These are phyloP conservation scores for Pleurotus tuoliensis DNA, from an alignment of 768 basidiomycete species.

Conservation along the genomic window DNA sequence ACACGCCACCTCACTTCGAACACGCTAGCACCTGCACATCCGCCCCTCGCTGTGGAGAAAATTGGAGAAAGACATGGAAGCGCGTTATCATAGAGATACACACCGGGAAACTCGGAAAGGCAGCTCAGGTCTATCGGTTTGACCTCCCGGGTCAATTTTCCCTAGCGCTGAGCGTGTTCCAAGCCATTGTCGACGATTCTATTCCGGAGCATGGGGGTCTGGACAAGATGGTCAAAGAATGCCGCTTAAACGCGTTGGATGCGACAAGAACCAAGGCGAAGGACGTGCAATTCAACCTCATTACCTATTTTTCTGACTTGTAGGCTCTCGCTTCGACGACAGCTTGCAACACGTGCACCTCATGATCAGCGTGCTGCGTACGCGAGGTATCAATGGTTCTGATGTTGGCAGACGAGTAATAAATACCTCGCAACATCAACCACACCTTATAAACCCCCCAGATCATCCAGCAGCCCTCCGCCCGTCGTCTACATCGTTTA, in stretches of 20 bases:
- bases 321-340: background rate
- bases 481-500: no score
- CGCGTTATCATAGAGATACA: slow-evolving; percentile 33
- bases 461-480: no score
- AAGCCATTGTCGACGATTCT: slow-evolving; percentile 40
- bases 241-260: slow-evolving; percentile 37
- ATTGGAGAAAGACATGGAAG: slow-evolving; percentile 44
- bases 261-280: slow-evolving; percentile 40
- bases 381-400: no score
- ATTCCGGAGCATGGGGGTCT: slow-evolving; percentile 34
- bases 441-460: no score
- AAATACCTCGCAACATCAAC: no score
- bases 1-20: slow-evolving; percentile 35
- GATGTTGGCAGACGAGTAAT: no score
- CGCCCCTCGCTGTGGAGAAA: slow-evolving; percentile 38
- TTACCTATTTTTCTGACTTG: slow-evolving; percentile 44
- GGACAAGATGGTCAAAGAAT: slow-evolving; percentile 39
- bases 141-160: slow-evolving; percentile 43
- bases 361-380: no score
- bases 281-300: slow-evolving; percentile 43
- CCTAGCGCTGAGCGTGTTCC: slow-evolving; percentile 44
- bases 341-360: background rate
- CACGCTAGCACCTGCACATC: slow-evolving; percentile 39
- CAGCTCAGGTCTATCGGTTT: slow-evolving; percentile 7
- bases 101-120: slow-evolving; percentile 1